A percentile compares a stretch with the other conserved stretches of the same genome.
These are phyloP conservation scores for Ophiocordyceps sinensis DNA, from an alignment of 2,329 filamentous ascomycete genomes.

Conservation along the genomic window DNA sequence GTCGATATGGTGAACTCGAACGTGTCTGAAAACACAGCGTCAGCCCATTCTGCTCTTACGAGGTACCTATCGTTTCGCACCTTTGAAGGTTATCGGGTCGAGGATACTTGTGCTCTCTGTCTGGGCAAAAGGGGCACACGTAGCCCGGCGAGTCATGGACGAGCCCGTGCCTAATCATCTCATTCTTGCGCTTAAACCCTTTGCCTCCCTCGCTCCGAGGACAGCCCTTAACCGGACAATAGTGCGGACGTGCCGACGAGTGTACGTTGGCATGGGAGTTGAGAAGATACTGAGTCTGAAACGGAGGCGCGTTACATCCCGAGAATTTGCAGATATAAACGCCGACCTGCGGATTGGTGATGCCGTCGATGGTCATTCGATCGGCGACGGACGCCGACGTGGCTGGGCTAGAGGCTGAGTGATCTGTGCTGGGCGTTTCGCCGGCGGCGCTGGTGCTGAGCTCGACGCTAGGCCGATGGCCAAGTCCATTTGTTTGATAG, in stretches of 20 bases:
- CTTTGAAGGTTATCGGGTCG: constrained; percentile 91
- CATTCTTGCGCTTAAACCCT: constrained; percentile 59
- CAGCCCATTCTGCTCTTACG: constrained; percentile 2
- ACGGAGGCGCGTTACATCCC: constrained; percentile 57
- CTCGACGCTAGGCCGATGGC: constrained; percentile 23
- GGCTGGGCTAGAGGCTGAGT: constrained; percentile 26
- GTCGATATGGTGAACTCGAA: constrained; percentile 80
- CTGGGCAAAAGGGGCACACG: constrained; percentile 88
- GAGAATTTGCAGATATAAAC: constrained; percentile 42
- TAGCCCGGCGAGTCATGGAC: constrained; percentile 93
- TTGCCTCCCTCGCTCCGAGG: constrained; percentile 49
- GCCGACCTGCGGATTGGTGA: constrained; percentile 36
- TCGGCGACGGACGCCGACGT: constrained; percentile 27
- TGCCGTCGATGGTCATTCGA: constrained; percentile 43
- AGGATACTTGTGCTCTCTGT: constrained; percentile 87
- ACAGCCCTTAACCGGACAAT: constrained; percentile 48
- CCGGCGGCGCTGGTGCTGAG: constrained; percentile 28
- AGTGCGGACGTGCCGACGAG: constrained; percentile 50
- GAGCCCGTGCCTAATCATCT: constrained; percentile 64
- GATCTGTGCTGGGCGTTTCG: constrained; percentile 32
- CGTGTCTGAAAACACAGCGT: constrained; percentile 47
- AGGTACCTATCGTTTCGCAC: constrained; percentile 31
- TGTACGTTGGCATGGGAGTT: constrained; percentile 69
- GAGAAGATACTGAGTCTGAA: constrained; percentile 63
- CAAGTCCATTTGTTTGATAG: constrained; percentile 14